Conservation (phyloP, 768 basidiomycete genomes). For the Vishniacozyma victoriae region DNA sequence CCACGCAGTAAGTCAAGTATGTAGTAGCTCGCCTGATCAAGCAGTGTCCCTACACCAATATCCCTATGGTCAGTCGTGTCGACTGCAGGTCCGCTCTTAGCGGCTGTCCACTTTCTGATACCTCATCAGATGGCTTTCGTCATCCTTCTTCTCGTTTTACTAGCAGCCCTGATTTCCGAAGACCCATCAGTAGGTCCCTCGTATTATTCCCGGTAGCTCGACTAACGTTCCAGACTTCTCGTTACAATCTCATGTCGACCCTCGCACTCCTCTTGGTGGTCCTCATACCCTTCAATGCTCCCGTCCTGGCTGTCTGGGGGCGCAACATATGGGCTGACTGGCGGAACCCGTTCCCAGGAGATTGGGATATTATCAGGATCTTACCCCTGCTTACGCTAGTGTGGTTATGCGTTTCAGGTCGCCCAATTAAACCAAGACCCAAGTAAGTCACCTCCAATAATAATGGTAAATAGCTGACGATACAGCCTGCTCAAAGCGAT, state of each 20-base stretch:
- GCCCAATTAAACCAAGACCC: background rate
- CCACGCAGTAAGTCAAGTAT: background rate
- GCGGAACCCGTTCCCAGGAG: conserved; percentile 72
- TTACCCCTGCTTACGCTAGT: conserved; percentile 12
- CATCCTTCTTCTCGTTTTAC: conserved; percentile 55
- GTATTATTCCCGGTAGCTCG: background rate
- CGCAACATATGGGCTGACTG: conserved; percentile 73
- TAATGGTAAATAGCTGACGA: background rate
- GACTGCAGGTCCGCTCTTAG: conserved; percentile 53
- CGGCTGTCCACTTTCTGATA: conserved; percentile 62
- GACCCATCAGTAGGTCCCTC: background rate
- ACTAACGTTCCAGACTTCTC: background rate
- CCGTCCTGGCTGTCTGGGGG: conserved; percentile 81
- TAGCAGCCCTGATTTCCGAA: background rate
- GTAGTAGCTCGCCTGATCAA: background rate
- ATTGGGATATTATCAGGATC: conserved; percentile 52
- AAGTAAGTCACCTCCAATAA: background rate
- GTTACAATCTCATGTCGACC: background rate
- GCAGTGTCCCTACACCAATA: too few species aligned
- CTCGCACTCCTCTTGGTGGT: conserved; percentile 71
- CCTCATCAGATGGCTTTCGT: conserved; percentile 91
- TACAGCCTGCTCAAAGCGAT: background rate
- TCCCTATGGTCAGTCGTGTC: background rate
- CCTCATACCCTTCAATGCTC: conserved; percentile 67
- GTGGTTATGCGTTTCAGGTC: conserved; percentile 1